These are phyloP conservation scores for Tulasnella sp. DNA, from an alignment of 768 basidiomycete genomes.

Conservation along the genomic window DNA sequence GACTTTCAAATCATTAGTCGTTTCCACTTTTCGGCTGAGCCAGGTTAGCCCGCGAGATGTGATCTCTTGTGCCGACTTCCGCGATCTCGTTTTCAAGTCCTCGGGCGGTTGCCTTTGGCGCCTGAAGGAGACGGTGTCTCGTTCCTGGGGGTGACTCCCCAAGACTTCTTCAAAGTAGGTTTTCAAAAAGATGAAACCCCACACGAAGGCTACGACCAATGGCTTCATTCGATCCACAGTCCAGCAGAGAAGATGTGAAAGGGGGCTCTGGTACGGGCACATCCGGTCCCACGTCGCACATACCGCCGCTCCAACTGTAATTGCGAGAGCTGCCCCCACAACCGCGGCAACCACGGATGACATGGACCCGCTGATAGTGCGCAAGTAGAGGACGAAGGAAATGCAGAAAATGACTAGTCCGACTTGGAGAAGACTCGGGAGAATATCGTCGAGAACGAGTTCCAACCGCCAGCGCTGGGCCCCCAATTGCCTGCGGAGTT, in stretches of 20 bases:
- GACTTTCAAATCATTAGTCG: not conserved
- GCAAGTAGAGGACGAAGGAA: not conserved
- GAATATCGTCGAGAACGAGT: not conserved
- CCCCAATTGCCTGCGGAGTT: not conserved
- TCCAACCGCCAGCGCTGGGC: not conserved
- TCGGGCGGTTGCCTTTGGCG: too few relatives aligned
- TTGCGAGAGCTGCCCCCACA: not conserved
- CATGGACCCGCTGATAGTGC: not conserved
- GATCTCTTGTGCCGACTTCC: not conserved
- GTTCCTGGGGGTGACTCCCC: too few relatives aligned
- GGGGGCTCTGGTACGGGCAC: not conserved
- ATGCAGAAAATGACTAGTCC: not conserved
- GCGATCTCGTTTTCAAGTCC: not conserved
- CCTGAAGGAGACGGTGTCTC: too few relatives aligned
- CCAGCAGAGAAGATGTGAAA: not conserved
- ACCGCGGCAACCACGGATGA: not conserved
- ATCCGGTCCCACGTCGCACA: not conserved
- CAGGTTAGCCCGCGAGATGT: not conserved
- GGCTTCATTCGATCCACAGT: not conserved
- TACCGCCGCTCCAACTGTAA: not conserved
- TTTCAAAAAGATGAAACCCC: not conserved
- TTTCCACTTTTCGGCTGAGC: not conserved
- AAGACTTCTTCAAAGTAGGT: not conserved
- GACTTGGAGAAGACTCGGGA: not conserved
- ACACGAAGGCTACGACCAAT: not conserved